Conservation (phyloP, 306 rosid genomes). For the Senna tora region DNA sequence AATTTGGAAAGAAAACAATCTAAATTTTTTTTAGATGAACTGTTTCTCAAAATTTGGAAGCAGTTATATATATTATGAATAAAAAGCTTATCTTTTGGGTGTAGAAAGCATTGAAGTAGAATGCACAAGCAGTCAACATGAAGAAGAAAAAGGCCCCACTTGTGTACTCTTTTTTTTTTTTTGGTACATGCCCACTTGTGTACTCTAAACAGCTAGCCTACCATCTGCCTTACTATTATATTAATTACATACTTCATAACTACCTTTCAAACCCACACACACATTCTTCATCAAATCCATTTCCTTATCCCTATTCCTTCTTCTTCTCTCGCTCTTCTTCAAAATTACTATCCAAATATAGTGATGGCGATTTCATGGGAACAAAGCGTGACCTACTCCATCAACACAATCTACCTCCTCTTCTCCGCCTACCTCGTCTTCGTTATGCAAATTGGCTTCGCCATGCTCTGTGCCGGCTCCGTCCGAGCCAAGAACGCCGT, state of each 20-base stretch:
- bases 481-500: slow-evolving; percentile 81
- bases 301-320: slow-evolving; percentile 4
- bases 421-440: slow-evolving; percentile 83
- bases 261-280: slow-evolving; percentile 52
- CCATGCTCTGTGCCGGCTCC: slow-evolving; percentile 87
- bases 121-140: slow-evolving; percentile 46
- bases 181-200: slow-evolving; percentile 24
- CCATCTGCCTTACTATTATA: too few relatives aligned
- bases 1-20: too few relatives aligned
- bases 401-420: slow-evolving; percentile 73
- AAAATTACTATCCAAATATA: too few relatives aligned
- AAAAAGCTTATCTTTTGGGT: not conserved
- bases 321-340: slow-evolving; percentile 1
- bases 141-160: too few relatives aligned
- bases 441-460: slow-evolving; percentile 80
- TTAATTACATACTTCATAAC: slow-evolving; percentile 25
- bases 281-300: not conserved
- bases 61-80: too few relatives aligned
- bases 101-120: slow-evolving; percentile 38
- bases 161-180: too few relatives aligned
- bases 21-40: too few relatives aligned
- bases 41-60: too few relatives aligned
- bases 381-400: slow-evolving; percentile 62
- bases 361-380: slow-evolving; percentile 72
- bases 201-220: not conserved